Evolutionary conservation across 306 rosid genomes (phyloP).

Genomic region (Vigna reflexopilosa): DNA sequence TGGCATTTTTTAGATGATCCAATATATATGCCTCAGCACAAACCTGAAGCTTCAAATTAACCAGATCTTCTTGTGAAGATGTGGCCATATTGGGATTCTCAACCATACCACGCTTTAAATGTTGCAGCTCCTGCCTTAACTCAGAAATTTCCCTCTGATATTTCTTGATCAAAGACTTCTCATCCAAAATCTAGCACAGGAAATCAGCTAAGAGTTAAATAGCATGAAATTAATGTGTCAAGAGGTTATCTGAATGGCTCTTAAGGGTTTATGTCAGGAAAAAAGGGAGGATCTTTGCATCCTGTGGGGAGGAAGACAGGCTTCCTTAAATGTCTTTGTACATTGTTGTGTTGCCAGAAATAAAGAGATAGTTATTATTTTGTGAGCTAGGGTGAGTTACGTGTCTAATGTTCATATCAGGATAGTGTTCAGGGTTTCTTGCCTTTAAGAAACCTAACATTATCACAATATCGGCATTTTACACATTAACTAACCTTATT

Average conservation of each 20-base stretch:
- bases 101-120: constrained; percentile 74
- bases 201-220: constrained; percentile 11
- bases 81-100: constrained; percentile 60
- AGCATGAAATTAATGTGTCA: constrained; percentile 10
- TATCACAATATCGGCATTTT: constrained; percentile 20
- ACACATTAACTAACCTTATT: constrained; percentile 61
- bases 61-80: constrained; percentile 68
- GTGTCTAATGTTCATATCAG: too few relatives aligned
- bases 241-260: not conserved
- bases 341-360: too few relatives aligned
- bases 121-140: constrained; percentile 84
- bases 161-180: constrained; percentile 88
- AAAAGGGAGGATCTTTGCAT: too few relatives aligned
- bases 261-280: too few relatives aligned
- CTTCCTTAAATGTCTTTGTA: too few relatives aligned
- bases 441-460: too few relatives aligned
- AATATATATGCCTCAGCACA: constrained; percentile 38
- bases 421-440: too few relatives aligned
- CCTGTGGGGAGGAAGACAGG: too few relatives aligned
- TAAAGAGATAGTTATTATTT: too few relatives aligned
- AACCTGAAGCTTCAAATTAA: constrained; percentile 57
- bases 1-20: constrained; percentile 1
- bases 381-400: too few relatives aligned
- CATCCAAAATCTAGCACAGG: constrained; percentile 80
- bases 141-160: constrained; percentile 84